A percentile compares a stretch with the other conserved stretches of the same genome.
Conservation (phyloP, 1,284 basidiomycete species). For the Melampsora abietis-canadensis region DNA sequence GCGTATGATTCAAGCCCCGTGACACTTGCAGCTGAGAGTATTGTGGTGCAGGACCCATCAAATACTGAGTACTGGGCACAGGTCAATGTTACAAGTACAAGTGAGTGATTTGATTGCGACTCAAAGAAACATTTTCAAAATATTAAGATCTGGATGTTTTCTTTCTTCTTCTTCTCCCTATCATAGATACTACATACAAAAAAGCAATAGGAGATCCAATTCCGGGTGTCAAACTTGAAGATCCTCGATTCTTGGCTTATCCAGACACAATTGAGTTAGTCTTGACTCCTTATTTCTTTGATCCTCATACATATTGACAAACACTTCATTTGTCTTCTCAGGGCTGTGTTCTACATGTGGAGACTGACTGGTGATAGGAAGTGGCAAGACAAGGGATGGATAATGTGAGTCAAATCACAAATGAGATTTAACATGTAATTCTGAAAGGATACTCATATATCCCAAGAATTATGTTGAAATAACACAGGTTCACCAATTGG, state of each 20-base stretch:
- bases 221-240: constrained; percentile 31
- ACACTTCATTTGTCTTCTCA: constrained; percentile 54
- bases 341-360: constrained; percentile 60
- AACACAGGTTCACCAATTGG: constrained; percentile 33
- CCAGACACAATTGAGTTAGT: constrained; percentile 36
- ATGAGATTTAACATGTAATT: too few species aligned
- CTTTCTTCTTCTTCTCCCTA: not conserved
- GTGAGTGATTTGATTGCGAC: not conserved
- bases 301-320: constrained; percentile 53
- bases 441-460: not conserved
- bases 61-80: constrained; percentile 1
- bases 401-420: constrained; percentile 55
- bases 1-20: constrained; percentile 25
- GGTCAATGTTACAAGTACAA: not conserved
- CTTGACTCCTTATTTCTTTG: not conserved
- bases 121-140: not conserved
- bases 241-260: constrained; percentile 13
- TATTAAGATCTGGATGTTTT: not conserved
- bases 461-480: not conserved
- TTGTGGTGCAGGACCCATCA: constrained; percentile 16
- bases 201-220: not conserved
- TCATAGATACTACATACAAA: not conserved
- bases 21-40: constrained; percentile 27
- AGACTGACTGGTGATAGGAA: constrained; percentile 59
- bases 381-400: constrained; percentile 59